phyloP scores from a whole-genome alignment of 768 basidiomycete genomes.

The Mycena polygramma region DNA sequence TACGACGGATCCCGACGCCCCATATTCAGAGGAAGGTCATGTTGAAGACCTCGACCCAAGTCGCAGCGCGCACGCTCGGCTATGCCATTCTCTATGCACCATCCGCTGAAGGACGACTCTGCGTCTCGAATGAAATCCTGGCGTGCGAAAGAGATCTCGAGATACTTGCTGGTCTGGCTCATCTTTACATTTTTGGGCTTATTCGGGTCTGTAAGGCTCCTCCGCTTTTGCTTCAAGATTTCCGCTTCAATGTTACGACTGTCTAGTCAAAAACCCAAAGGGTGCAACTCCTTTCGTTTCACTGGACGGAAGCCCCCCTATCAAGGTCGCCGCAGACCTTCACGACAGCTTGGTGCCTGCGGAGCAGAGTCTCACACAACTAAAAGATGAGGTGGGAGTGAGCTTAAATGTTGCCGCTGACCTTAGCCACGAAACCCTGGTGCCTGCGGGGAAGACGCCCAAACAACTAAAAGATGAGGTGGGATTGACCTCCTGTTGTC shows the following conservation, averaged over 20 bases:
- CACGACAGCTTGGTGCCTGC: neutral
- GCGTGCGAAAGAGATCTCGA: neutral
- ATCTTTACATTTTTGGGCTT: slow-evolving; percentile 15
- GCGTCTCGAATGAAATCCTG: slow-evolving; percentile 1
- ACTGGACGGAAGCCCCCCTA: neutral
- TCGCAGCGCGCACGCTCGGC: too few relatives aligned
- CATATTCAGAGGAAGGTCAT: too few relatives aligned
- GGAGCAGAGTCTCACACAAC: neutral
- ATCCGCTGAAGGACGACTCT: neutral
- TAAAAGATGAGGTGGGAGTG: slow-evolving; percentile 1
- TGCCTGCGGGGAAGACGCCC: neutral
- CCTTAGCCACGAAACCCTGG: neutral
- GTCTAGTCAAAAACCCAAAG: slow-evolving; percentile 5
- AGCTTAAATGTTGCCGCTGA: neutral
- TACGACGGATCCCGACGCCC: too few relatives aligned
- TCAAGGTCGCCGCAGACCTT: neutral
- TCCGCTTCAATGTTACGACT: neutral
- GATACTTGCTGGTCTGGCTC: slow-evolving; percentile 4
- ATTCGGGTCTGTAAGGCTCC: neutral
- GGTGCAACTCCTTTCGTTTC: neutral
- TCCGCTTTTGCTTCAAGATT: neutral
- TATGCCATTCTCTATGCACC: slow-evolving; percentile 8
- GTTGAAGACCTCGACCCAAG: too few relatives aligned
- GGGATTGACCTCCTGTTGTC: neutral
- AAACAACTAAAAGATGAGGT: slow-evolving; percentile 4